A percentile compares a stretch with the other conserved stretches of the same genome.
Evolutionary conservation across 306 rosid genomes (phyloP).

Genomic region (Fagus crenata): DNA sequence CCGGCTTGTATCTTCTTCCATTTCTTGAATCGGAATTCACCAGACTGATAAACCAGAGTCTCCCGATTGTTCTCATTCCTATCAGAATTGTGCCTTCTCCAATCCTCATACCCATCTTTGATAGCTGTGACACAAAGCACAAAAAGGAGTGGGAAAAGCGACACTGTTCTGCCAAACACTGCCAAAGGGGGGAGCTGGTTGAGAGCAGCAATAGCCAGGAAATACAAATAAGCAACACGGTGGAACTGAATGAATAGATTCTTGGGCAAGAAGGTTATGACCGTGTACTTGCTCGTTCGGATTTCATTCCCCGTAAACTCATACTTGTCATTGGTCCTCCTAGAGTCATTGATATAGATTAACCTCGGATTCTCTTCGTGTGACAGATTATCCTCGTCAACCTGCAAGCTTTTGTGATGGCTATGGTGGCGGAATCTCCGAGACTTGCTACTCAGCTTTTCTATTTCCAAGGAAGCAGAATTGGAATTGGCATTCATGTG

Average conservation of each 20-base stretch:
- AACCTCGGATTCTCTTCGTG: conserved; percentile 72
- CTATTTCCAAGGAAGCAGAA: conserved; percentile 49
- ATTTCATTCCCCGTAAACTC: conserved; percentile 92
- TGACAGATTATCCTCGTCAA: conserved; percentile 44
- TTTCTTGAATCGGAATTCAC: conserved; percentile 55
- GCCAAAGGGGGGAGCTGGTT: conserved; percentile 99
- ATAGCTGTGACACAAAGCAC: conserved; percentile 92
- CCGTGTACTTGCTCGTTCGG: conserved; percentile 76
- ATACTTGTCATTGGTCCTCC: conserved; percentile 73
- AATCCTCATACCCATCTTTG: conserved; percentile 96
- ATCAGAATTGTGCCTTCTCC: conserved; percentile 92
- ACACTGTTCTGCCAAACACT: conserved; percentile 89
- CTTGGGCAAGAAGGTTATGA: conserved; percentile 84
- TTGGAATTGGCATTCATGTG: not conserved
- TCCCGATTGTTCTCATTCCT: conserved; percentile 81
- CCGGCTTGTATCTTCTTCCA: conserved; percentile 88
- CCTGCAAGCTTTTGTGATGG: conserved; percentile 62
- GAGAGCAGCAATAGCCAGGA: conserved; percentile 89
- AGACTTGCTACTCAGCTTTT: conserved; percentile 36
- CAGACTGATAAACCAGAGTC: conserved; percentile 60
- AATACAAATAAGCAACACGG: conserved; percentile 88
- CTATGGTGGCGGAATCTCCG: conserved; percentile 59
- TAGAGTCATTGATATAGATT: conserved; percentile 77
- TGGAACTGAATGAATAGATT: conserved; percentile 93
- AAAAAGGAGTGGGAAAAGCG: conserved; percentile 81